Evolutionary conservation across 192 early-diverging fungal genomes (phyloP).

Genomic region (Coemansia reversa): DNA sequence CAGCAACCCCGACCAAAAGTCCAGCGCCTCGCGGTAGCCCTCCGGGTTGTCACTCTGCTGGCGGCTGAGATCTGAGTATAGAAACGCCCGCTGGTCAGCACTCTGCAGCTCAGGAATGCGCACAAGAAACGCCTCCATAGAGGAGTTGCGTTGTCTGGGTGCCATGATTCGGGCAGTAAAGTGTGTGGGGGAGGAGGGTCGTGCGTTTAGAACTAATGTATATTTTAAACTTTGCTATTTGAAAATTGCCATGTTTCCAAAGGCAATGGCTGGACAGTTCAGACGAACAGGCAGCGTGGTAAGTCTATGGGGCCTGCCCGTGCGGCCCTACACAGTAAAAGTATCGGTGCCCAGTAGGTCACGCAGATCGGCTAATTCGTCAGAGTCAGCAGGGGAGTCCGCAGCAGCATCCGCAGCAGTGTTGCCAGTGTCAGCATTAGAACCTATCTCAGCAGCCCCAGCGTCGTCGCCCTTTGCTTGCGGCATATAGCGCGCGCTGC

Average conservation of each 20-base stretch:
- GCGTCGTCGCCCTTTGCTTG: neutral
- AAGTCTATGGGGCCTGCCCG: neutral
- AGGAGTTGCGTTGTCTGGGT: neutral
- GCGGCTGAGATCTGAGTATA: constrained; percentile 38
- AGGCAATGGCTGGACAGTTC: neutral
- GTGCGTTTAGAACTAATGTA: neutral
- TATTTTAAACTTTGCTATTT: neutral
- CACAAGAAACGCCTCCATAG: constrained; percentile 18
- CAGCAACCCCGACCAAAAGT: constrained; percentile 34
- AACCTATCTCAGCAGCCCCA: neutral
- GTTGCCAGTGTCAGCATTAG: neutral
- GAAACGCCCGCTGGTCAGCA: constrained; percentile 44
- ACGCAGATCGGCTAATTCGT: neutral
- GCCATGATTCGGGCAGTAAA: too few relatives aligned
- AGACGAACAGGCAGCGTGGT: neutral
- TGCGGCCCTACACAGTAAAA: constrained; percentile 4
- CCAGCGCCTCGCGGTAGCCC: constrained; percentile 28
- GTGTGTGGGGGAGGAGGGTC: too few relatives aligned
- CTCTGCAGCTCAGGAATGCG: constrained; percentile 19
- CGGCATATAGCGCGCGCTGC: constrained; percentile 12
- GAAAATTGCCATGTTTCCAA: neutral
- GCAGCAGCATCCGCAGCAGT: neutral
- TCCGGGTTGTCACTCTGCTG: constrained; percentile 46
- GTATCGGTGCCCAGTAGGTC: constrained; percentile 11
- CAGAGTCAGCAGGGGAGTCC: neutral